Conservation (phyloP, 192 early-diverging fungal genomes). For the Gorgonomyces haynaldii region DNA sequence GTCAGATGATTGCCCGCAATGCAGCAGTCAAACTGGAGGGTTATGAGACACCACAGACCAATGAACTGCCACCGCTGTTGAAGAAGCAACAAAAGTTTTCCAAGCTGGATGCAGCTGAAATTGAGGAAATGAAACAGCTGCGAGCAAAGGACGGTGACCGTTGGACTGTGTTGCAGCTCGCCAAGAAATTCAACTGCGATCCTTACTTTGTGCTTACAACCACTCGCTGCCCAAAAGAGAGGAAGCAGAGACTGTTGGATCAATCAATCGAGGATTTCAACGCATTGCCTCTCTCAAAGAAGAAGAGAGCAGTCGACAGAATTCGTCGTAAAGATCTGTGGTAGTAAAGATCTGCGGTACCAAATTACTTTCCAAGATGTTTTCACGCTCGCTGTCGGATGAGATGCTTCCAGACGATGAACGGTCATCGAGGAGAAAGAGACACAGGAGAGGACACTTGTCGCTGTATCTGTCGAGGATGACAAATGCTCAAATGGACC, state of each 20-base stretch:
- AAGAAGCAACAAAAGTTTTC: constrained; percentile 7
- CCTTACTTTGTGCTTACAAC: constrained; percentile 15
- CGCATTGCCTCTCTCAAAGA: constrained; percentile 20
- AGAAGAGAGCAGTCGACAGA: constrained; percentile 29
- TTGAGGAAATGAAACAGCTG: constrained; percentile 13
- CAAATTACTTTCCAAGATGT: too few relatives aligned
- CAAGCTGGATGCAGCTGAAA: constrained; percentile 14
- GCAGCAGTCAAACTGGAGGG: too few relatives aligned
- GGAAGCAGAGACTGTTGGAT: constrained; percentile 15
- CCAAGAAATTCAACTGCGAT: constrained; percentile 11
- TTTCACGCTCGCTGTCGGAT: too few relatives aligned
- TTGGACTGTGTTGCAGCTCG: constrained; percentile 23
- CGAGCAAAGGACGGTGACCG: constrained; percentile 18
- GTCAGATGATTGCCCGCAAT: constrained; percentile 1
- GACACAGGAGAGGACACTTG: constrained; percentile 3
- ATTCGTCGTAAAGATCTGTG: constrained; percentile 35
- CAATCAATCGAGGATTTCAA: constrained; percentile 21
- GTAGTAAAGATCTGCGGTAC: too few relatives aligned
- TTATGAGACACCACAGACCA: background rate
- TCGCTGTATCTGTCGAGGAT: background rate
- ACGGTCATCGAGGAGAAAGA: background rate
- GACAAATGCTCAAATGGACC: constrained; percentile 59
- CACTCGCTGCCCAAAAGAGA: constrained; percentile 8
- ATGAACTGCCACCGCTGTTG: constrained; percentile 19
- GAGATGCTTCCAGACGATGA: too few relatives aligned